Evolutionary conservation across 2,329 filamentous ascomycete genomes (phyloP).

Genomic region (Penicillium sp.): DNA sequence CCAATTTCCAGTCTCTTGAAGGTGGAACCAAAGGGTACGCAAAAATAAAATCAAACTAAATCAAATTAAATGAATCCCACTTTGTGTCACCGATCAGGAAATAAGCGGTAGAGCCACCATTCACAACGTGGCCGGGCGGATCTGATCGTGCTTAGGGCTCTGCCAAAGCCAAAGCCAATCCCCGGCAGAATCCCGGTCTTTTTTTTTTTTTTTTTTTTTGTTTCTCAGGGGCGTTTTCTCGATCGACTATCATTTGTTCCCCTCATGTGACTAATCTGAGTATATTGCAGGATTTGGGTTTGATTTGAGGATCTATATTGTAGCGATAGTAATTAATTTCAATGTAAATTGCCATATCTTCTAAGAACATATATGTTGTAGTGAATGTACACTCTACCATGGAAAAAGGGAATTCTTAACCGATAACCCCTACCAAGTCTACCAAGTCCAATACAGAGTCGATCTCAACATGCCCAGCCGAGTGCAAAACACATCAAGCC

Average conservation of each 20-base stretch:
- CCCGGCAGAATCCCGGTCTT: slow-evolving; percentile 5
- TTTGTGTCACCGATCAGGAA: slow-evolving; percentile 20
- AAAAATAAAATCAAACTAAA: slow-evolving; percentile 4
- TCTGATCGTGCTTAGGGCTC: slow-evolving; percentile 29
- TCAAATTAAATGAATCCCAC: slow-evolving; percentile 6
- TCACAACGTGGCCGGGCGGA: slow-evolving; percentile 30
- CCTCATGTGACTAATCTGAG: neutral
- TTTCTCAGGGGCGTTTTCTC: neutral
- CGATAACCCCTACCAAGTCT: neutral
- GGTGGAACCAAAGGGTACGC: slow-evolving; percentile 3
- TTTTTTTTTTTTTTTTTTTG: neutral
- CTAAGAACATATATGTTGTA: neutral
- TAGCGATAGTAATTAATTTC: neutral
- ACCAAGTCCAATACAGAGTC: neutral
- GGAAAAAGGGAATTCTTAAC: too few species aligned
- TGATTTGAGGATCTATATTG: neutral
- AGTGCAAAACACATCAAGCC: slow-evolving; percentile 17
- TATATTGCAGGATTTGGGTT: neutral
- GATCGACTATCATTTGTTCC: too few species aligned
- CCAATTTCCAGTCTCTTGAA: slow-evolving; percentile 11
- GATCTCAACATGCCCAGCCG: slow-evolving; percentile 4
- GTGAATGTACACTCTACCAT: neutral
- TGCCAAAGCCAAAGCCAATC: slow-evolving; percentile 18
- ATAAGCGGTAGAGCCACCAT: slow-evolving; percentile 27
- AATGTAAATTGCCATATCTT: too few species aligned